These are phyloP conservation scores for Mycena filopes DNA, from an alignment of 768 basidiomycete genomes.

Conservation along the genomic window DNA sequence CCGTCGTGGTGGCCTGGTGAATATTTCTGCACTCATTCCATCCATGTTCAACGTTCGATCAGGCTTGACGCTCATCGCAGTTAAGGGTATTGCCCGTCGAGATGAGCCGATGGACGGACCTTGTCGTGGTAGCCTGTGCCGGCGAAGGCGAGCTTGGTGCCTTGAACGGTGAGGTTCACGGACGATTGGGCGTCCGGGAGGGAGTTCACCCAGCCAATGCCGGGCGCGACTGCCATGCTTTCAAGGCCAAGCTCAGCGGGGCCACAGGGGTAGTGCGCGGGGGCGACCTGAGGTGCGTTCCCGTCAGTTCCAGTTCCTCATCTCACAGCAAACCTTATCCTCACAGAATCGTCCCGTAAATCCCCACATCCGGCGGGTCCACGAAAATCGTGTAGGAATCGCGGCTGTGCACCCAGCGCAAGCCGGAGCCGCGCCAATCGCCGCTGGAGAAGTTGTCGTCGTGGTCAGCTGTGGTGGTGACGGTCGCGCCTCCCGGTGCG, in stretches of 20 bases:
- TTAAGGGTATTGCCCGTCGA: no score
- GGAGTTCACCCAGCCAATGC: slow-evolving; percentile 34
- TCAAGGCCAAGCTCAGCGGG: slow-evolving; percentile 9
- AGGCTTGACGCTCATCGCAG: no score
- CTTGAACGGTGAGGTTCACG: slow-evolving; percentile 26
- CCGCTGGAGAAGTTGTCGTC: slow-evolving; percentile 24
- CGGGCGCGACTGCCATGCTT: slow-evolving; percentile 25
- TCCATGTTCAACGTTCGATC: no score
- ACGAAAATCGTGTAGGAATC: slow-evolving; percentile 17
- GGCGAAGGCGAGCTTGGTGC: slow-evolving; percentile 22
- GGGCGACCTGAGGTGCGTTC: slow-evolving; percentile 5
- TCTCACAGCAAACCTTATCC: no score
- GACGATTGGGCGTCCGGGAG: slow-evolving; percentile 28
- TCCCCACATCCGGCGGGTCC: slow-evolving; percentile 20
- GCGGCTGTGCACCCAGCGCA: slow-evolving; percentile 20
- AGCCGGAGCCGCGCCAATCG: slow-evolving; percentile 28
- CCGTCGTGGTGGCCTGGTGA: no score
- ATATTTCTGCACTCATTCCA: no score
- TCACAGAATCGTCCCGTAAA: slow-evolving; percentile 29
- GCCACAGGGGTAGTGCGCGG: slow-evolving; percentile 32
- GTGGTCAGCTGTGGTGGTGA: no score
- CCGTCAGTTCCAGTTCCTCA: no score
- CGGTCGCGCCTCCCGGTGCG: slow-evolving; percentile 18
- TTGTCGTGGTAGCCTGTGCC: slow-evolving; percentile 29
- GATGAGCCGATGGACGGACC: no score